Evolutionary conservation across 1,139 yeast genomes (phyloP).

Genomic region (Suhomyces bribrorum): DNA sequence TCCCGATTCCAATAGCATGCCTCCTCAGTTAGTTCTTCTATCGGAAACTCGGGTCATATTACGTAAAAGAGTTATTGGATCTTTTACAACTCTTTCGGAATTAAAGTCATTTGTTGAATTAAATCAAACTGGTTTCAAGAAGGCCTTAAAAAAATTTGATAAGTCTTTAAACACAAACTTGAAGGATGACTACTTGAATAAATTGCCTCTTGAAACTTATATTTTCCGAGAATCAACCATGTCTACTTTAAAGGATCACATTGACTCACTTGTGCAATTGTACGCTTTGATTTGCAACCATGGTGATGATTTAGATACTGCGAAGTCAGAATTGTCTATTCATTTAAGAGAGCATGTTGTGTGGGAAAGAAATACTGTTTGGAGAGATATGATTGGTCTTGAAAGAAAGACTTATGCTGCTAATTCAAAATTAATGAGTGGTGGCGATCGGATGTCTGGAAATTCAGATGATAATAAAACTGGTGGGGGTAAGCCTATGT

Average conservation of each 20-base stretch:
- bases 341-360: slow-evolving; percentile 71
- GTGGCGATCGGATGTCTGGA: slow-evolving; percentile 14
- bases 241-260: slow-evolving; percentile 21
- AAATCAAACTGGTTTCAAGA: slow-evolving; percentile 66
- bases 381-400: slow-evolving; percentile 55
- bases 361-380: slow-evolving; percentile 73
- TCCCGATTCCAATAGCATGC: slow-evolving; percentile 23
- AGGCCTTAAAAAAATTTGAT: slow-evolving; percentile 70
- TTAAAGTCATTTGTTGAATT: slow-evolving; percentile 66
- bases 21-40: slow-evolving; percentile 43
- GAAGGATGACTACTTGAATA: slow-evolving; percentile 38
- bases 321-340: slow-evolving; percentile 54
- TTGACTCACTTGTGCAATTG: slow-evolving; percentile 36
- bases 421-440: slow-evolving; percentile 22
- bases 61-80: slow-evolving; percentile 56
- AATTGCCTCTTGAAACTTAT: slow-evolving; percentile 35
- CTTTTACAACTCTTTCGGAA: slow-evolving; percentile 63
- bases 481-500: slow-evolving; percentile 9
- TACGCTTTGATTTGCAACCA: slow-evolving; percentile 49
- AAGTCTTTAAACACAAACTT: slow-evolving; percentile 52
- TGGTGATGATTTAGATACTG: slow-evolving; percentile 40
- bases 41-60: slow-evolving; percentile 52
- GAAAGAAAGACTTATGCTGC: slow-evolving; percentile 39
- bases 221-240: slow-evolving; percentile 32
- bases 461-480: slow-evolving; percentile 16